Evolutionary conservation across 2,329 filamentous ascomycete genomes (phyloP), one percentile per base, ranked within the genome.

Genomic region (Pseudopyricularia cyperi): DNA sequence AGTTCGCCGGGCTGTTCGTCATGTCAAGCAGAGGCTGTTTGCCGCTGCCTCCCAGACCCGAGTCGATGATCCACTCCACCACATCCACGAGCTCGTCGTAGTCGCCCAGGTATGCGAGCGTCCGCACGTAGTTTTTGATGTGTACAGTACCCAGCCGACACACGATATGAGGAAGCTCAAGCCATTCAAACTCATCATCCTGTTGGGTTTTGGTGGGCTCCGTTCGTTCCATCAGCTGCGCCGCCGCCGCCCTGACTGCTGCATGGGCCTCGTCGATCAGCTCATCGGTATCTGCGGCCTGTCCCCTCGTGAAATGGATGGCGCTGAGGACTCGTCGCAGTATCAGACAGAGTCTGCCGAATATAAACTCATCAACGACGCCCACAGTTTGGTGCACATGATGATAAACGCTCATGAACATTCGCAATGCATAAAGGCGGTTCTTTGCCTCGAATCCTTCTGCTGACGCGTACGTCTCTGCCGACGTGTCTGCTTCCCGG

Each of bases 21-120:
- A 68, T 65, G 35, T 62, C 60, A 12, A 64, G 58, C 5, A 66
- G 58, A 33, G 66, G 53, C 9, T 62, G 60, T 26, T 60, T 62
- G 22, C 48, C 33, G 22, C 37, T 35, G 9, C 2, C 19, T n/a
- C 47, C 19, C 6, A 62, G 60, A 65, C 73, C 73, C 56, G 80
- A 65, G 24, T 64, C 57, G 1, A 76, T 64, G 57, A 84, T 75
- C 82, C 82, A 89, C 30, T 67, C 63, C 14, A 83, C 65, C 5
- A 83, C 65, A 4, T 67, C 67, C 5, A 75, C 70, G 61, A 88
- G 78, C 49, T 75, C 79, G 2, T 74, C 66, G 48, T 71, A 70
- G 56, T 87, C 79, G 34, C 74, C 75, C n/a, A 80, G 63, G 51
- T 76, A 73, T 1, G 77, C 83, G 22, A 89, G 67, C 1, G 78